Conservation (phyloP, 1,284 basidiomycete species). For the Sporisorium sorghi region DNA sequence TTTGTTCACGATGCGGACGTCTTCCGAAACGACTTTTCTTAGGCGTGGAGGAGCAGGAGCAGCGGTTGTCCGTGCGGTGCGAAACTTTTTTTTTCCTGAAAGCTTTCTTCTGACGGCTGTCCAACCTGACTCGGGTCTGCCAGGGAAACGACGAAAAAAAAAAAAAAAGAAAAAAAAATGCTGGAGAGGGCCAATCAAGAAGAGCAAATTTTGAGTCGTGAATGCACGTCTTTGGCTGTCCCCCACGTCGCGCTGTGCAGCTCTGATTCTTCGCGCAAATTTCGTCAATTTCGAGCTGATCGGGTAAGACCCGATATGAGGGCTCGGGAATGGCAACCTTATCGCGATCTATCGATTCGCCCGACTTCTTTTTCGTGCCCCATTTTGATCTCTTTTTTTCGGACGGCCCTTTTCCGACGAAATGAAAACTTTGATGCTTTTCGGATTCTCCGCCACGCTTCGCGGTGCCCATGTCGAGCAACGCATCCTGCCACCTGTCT, state of each 20-base stretch:
- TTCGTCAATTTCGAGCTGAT: not conserved
- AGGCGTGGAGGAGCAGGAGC: constrained; percentile 8
- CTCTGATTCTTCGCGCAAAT: not conserved
- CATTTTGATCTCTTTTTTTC: not conserved
- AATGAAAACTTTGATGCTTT: not conserved
- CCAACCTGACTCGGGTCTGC: constrained; percentile 17
- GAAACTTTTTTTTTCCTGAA: constrained; percentile 6
- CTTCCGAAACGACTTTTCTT: constrained; percentile 5
- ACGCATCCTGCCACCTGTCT: no score
- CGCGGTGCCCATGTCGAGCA: no score
- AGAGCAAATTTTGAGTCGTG: constrained; percentile 10
- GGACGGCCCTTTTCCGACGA: not conserved
- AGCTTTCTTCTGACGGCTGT: constrained; percentile 21
- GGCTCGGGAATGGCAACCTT: not conserved
- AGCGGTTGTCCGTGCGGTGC: constrained; percentile 11
- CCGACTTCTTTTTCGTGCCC: not conserved
- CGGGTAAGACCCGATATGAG: not conserved
- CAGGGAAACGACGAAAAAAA: not conserved
- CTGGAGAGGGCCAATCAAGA: constrained; percentile 25
- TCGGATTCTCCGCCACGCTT: no score
- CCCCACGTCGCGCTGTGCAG: not conserved
- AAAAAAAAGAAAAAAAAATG: constrained; percentile 18
- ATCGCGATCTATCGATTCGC: not conserved
- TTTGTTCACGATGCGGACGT: not conserved
- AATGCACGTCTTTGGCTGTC: constrained; percentile 4